These are phyloP conservation scores for Hanseniaspora vineae DNA, from an alignment of 805 yeast species.

Conservation along the genomic window DNA sequence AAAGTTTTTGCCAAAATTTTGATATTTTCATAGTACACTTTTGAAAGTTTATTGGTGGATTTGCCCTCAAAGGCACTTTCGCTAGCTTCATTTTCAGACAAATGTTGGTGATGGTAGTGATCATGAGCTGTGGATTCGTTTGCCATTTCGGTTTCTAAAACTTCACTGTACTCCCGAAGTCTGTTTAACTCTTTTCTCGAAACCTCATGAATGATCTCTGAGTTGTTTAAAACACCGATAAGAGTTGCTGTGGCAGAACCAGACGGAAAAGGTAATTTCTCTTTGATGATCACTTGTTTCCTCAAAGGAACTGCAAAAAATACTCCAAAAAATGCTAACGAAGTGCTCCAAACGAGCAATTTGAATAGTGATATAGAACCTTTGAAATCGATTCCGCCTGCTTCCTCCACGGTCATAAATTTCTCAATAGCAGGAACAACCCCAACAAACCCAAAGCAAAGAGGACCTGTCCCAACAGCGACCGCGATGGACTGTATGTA, in stretches of 20 bases:
- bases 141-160: constrained; percentile 8
- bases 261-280: constrained; percentile 83
- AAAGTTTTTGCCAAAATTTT: constrained; percentile 50
- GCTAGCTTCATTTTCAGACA: not conserved
- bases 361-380: constrained; percentile 21
- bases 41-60: constrained; percentile 10
- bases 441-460: constrained; percentile 91
- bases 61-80: constrained; percentile 3
- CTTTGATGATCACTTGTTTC: constrained; percentile 74
- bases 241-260: constrained; percentile 94
- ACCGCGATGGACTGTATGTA: constrained; percentile 86
- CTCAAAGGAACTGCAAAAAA: constrained; percentile 88
- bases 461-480: constrained; percentile 95
- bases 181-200: constrained; percentile 17
- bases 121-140: not conserved
- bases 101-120: not conserved
- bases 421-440: constrained; percentile 93
- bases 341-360: constrained; percentile 66
- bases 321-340: constrained; percentile 87
- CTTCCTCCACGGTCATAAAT: constrained; percentile 65
- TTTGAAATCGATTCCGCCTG: constrained; percentile 32
- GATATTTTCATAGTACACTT: constrained; percentile 42
- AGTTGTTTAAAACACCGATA: constrained; percentile 74
- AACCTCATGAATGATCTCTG: constrained; percentile 32
- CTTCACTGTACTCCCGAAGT: constrained; percentile 17